phyloP scores from a whole-genome alignment of 352 stramenopile species.

The Thraustotheca clavata region DNA sequence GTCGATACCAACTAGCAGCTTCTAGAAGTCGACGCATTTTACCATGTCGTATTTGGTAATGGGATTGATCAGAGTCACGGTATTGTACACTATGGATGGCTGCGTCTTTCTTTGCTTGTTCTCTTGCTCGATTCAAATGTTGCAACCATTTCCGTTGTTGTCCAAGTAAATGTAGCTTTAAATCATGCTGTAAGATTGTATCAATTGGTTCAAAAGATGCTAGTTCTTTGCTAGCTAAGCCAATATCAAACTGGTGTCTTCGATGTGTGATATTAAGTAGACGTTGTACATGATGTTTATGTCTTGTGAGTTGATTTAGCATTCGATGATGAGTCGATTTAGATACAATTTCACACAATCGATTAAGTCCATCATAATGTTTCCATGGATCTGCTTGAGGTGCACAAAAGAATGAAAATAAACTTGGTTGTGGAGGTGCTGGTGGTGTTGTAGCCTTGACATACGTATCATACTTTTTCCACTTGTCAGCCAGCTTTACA shows the following conservation, averaged over 20 bases:
- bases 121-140: constrained; percentile 41
- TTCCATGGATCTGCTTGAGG: not conserved
- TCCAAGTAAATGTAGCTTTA: constrained; percentile 60
- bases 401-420: constrained; percentile 6
- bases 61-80: constrained; percentile 28
- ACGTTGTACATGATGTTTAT: constrained; percentile 57
- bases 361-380: constrained; percentile 36
- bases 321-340: constrained; percentile 53
- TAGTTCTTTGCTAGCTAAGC: constrained; percentile 71
- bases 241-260: constrained; percentile 59
- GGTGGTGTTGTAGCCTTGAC: not conserved
- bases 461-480: constrained; percentile 21
- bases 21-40: constrained; percentile 57
- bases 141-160: constrained; percentile 48
- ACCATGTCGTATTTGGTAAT: constrained; percentile 47
- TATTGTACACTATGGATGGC: constrained; percentile 43
- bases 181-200: constrained; percentile 61
- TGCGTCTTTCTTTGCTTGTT: constrained; percentile 37
- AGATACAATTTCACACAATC: constrained; percentile 45
- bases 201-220: constrained; percentile 67
- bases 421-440: not conserved
- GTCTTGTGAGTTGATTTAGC: constrained; percentile 73
- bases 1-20: constrained; percentile 75
- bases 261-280: constrained; percentile 75
- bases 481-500: not conserved